These are phyloP conservation scores for Hirschfeldia incana DNA, from an alignment of 345 rosid genomes.

Conservation along the genomic window DNA sequence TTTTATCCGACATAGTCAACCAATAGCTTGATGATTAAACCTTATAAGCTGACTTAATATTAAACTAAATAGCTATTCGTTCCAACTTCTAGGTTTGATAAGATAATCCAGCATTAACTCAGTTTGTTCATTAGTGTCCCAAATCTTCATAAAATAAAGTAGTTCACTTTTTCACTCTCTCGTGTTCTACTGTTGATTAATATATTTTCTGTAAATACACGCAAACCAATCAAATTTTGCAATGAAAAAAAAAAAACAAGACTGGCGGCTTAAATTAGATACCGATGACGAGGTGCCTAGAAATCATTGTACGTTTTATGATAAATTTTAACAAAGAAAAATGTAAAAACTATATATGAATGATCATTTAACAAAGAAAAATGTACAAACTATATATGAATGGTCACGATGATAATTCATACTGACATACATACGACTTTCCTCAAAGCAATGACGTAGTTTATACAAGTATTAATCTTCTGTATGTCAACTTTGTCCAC, in stretches of 20 bases:
- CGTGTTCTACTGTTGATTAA: neutral
- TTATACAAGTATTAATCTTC: neutral
- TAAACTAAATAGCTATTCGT: neutral
- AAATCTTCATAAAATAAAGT: neutral
- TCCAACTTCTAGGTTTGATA: neutral
- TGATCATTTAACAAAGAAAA: neutral
- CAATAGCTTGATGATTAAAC: slow-evolving; percentile 7
- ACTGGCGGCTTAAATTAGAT: neutral
- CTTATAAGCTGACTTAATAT: neutral
- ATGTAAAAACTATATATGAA: neutral
- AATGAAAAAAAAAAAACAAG: neutral
- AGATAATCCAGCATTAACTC: neutral
- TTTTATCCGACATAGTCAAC: slow-evolving; percentile 26
- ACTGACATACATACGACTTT: neutral
- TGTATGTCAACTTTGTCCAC: neutral
- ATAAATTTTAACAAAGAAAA: neutral
- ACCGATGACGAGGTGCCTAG: neutral
- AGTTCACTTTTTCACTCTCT: neutral
- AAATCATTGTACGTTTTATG: neutral
- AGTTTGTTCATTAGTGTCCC: neutral
- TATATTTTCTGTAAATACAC: neutral
- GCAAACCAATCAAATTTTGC: neutral
- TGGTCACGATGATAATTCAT: neutral
- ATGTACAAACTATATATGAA: neutral
- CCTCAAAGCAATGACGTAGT: neutral